Base-by-base conservation (phyloP, 2,329 filamentous ascomycete genomes). In the Ascochyta fabae region DNA sequence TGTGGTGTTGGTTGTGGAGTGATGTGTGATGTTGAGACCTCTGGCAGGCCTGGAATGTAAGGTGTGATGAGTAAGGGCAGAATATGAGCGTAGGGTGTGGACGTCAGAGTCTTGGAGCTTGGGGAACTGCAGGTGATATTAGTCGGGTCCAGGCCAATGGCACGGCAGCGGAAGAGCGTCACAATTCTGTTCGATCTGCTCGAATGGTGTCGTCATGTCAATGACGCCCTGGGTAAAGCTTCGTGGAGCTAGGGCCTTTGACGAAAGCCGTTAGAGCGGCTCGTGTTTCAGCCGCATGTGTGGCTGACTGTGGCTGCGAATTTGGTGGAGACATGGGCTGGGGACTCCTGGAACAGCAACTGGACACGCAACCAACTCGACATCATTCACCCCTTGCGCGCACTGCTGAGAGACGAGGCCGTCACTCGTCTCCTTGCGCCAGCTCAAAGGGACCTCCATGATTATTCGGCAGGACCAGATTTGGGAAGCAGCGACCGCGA, bases 331-430 rank as follows among this genome's bases (percentile, higher is more conserved):
- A 53, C 38, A 15, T 31, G 29, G 29, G 3, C 12, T 15, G 13
- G 29, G 47, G 59, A 50, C 59, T 61, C 59, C 61, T 64, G 57
- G 49, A 58, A 42, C 33, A 62, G 65, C 48, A 72, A 70, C 62
- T 66, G 70, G 65, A 70, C 70, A 73, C 71, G 64, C 66, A 67
- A 63, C 48, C 53, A 52, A 27, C 44, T 53, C 41, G 39, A 47
- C 36, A 42, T 39, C 33, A 42, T 39, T 47, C 35, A 51, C 56
- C 60, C 64, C 66, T 66, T 64, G 61, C 58, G 52, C 65, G 23
- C 39, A 9, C 47, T 48, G 38, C 29, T 42, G 40, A 59, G 48
- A 39, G 34, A 34, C 58, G 60, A 39, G 19, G 39, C 40, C 38
- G 13, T 26, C 40, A 27, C 40, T 42, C 22, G 13, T 29, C 29